Evolutionary conservation across 1,284 basidiomycete species (phyloP).

Genomic region (Malassezia japonica): DNA sequence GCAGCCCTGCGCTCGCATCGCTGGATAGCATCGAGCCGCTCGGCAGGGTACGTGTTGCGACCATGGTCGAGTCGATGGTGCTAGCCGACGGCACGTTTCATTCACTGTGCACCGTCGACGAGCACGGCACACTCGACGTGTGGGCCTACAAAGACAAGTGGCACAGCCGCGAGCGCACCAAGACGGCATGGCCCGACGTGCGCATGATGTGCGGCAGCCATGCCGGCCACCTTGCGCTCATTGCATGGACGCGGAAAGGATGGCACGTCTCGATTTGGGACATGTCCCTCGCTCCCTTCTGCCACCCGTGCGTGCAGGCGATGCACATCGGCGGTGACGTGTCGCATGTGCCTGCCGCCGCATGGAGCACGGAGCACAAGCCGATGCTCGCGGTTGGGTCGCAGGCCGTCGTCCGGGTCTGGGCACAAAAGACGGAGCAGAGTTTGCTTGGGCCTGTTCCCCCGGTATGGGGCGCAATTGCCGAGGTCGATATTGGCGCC

Average conservation of each 20-base stretch:
- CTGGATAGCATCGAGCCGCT: not conserved
- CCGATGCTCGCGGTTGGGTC: not conserved
- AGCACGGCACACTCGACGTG: not conserved
- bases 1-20: not conserved
- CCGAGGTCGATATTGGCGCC: not conserved
- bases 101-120: not conserved
- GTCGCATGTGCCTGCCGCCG: not conserved
- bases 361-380: not conserved
- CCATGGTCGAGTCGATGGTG: not conserved
- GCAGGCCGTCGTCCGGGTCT: not conserved
- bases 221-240: not conserved
- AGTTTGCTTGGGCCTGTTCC: not conserved
- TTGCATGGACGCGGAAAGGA: no score
- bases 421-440: not conserved
- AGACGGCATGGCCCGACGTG: not conserved
- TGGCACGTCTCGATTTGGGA: not conserved
- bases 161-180: not conserved
- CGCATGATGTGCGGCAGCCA: not conserved
- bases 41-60: not conserved
- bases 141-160: not conserved
- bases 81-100: not conserved
- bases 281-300: not conserved
- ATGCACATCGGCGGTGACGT: not conserved
- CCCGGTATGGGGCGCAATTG: slow-evolving; percentile 1
- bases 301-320: not conserved